Evolutionary conservation across 2,329 filamentous ascomycete genomes (phyloP).

Genomic region (Furcasterigmium furcatum): DNA sequence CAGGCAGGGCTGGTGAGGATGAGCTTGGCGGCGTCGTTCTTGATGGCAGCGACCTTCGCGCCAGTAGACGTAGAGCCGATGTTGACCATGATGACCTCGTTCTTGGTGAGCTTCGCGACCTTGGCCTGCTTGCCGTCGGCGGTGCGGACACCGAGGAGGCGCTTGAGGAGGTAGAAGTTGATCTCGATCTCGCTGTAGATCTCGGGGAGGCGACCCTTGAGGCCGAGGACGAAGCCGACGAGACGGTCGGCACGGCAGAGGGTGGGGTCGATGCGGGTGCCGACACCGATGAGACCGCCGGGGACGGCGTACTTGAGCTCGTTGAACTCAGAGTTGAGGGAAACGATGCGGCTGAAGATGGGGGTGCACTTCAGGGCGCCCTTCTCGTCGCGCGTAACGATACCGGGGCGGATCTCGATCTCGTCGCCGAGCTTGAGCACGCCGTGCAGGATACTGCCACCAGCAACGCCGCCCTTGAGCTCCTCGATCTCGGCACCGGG

Average conservation of each 20-base stretch:
- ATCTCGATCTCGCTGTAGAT: constrained; percentile 99
- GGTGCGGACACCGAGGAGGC: constrained; percentile 93
- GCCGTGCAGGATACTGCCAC: constrained; percentile 94
- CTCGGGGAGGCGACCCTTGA: constrained; percentile 88
- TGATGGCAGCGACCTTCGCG: constrained; percentile 95
- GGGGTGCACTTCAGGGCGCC: constrained; percentile 95
- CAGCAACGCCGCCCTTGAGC: constrained; percentile 96
- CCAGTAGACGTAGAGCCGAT: constrained; percentile 97
- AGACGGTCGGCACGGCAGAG: constrained; percentile 98
- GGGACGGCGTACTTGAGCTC: constrained; percentile 98
- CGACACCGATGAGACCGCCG: constrained; percentile 96
- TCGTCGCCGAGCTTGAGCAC: constrained; percentile 96
- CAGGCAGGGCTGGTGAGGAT: constrained; percentile 90
- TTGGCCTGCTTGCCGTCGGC: constrained; percentile 99
- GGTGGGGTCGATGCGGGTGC: constrained; percentile 94
- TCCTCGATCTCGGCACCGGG: constrained; percentile 98
- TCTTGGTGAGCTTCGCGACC: constrained; percentile 97
- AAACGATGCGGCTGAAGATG: constrained; percentile 92
- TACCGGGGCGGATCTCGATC: constrained; percentile 98
- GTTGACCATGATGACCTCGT: constrained; percentile 99
- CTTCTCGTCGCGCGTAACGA: constrained; percentile 91
- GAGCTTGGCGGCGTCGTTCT: constrained; percentile 95
- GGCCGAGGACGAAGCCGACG: constrained; percentile 94
- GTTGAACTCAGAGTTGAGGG: constrained; percentile 93
- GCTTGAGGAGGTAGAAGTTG: constrained; percentile 97